Conservation (phyloP, 495 filamentous ascomycete species). For the Xylaria castorea region DNA sequence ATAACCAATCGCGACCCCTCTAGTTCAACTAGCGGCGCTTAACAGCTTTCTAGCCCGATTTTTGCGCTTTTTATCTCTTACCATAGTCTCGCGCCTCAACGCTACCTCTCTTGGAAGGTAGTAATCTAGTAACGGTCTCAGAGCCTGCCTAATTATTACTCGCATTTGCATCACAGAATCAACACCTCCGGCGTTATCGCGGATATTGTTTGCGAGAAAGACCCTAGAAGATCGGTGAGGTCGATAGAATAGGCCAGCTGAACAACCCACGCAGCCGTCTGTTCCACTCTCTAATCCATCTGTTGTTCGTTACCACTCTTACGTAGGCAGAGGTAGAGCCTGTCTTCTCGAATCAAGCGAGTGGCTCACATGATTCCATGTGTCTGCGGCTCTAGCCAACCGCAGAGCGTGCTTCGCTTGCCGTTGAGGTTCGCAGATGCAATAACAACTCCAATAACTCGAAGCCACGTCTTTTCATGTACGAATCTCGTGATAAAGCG, state of each 20-base stretch:
- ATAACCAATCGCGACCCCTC: slow-evolving; percentile 6
- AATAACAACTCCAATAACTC: slow-evolving; percentile 3
- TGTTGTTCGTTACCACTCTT: not conserved
- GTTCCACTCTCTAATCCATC: not conserved
- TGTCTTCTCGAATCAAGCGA: not conserved
- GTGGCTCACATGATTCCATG: slow-evolving; percentile 15
- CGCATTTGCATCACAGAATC: not conserved
- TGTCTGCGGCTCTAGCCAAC: slow-evolving; percentile 21
- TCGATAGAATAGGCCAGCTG: slow-evolving; percentile 9
- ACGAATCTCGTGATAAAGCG: not conserved
- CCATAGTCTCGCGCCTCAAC: not conserved
- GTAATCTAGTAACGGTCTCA: not conserved
- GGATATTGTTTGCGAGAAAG: not conserved
- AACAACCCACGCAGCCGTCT: not conserved
- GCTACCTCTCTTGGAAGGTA: slow-evolving; percentile 20
- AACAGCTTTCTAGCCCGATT: not conserved
- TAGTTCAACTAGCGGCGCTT: slow-evolving; percentile 18
- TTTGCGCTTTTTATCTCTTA: not conserved
- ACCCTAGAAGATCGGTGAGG: slow-evolving; percentile 5
- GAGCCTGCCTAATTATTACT: not conserved
- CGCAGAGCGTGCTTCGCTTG: slow-evolving; percentile 3
- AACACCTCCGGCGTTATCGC: not conserved
- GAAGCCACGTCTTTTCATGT: slow-evolving; percentile 10
- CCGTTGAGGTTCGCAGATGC: not conserved
- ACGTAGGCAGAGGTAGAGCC: not conserved